Evolutionary conservation across 2,329 filamentous ascomycete genomes (phyloP), one percentile per base, ranked within the genome.

Genomic region (Trichoderma guizhouense): DNA sequence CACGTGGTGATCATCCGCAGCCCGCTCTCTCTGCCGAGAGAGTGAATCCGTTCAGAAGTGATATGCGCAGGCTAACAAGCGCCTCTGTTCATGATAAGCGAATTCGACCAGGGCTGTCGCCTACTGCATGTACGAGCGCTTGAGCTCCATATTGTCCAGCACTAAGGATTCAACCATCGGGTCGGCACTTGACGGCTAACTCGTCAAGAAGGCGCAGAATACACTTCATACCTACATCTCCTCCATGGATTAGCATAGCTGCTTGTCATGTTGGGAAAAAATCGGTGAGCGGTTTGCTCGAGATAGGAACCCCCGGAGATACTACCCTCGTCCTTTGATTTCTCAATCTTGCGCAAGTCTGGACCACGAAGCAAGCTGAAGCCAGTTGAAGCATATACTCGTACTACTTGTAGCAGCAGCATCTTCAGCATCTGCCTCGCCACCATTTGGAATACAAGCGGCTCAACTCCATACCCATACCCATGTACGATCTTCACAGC

Each of bases 1-100:
- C 65, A 72, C 65, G 71, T 72, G 65, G 58, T 58, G n/a, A 7
- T 70, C 47, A 28, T 53, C 34, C 71, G 18, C 57, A 30, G 47
- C 36, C 55, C 24, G 28, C 58, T 15, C 61, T 32, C 28, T n/a
- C 21, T 14, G 28, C 58, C 58, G 71, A 72, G 65, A 72, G 65
- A 72, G 51, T 32, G 21, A 43, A 14, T 47, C 21, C 32, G 26
- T 30, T 55, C 36, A 30, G 34, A 47, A 30, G 18, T 47, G 55
- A 69, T 68, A 47, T 60, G 36, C 26, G 28, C 21, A 55, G 65
- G 18, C 26, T 28, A 43, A 51, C 28, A 30, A 51, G 36, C 55
- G 26, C 30, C 43, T 26, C 12, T 32, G 43, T 36, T 30, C 28
- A n/a, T 15, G 30, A 51, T 18, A 36, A 69, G n/a, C 55, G 55